These are phyloP conservation scores for Agrocybe chaxingu DNA, from an alignment of 768 basidiomycete genomes.

Conservation along the genomic window DNA sequence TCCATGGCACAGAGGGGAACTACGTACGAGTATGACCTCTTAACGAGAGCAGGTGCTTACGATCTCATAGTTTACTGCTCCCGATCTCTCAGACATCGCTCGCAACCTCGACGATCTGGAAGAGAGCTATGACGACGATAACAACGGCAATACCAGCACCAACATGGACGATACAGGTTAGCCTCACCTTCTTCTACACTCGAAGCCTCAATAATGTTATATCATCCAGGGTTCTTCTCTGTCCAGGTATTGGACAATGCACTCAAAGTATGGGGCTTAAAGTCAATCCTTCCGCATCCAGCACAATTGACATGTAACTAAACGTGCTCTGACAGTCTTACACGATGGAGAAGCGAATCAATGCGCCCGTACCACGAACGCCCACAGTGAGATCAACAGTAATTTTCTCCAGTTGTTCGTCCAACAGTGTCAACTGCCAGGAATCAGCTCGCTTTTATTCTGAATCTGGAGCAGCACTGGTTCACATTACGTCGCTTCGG, in stretches of 20 bases:
- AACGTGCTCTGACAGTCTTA: slow-evolving; percentile 46
- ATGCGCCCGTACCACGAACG: slow-evolving; percentile 73
- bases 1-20: slow-evolving; percentile 33
- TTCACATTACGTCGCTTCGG: slow-evolving; percentile 85
- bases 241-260: slow-evolving; percentile 87
- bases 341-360: slow-evolving; percentile 80
- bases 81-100: slow-evolving; percentile 77
- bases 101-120: slow-evolving; percentile 66
- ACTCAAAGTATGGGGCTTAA: slow-evolving; percentile 79
- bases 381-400: slow-evolving; percentile 61
- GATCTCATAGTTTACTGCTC: slow-evolving; percentile 61
- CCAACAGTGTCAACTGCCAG: slow-evolving; percentile 31
- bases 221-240: slow-evolving; percentile 77
- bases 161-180: slow-evolving; percentile 94
- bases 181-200: neutral
- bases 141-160: slow-evolving; percentile 44
- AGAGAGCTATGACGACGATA: slow-evolving; percentile 48
- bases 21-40: slow-evolving; percentile 24
- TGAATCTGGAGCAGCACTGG: slow-evolving; percentile 89
- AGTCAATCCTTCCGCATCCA: slow-evolving; percentile 37
- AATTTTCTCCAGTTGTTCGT: slow-evolving; percentile 8
- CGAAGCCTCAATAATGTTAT: neutral
- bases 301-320: neutral
- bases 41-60: slow-evolving; percentile 3
- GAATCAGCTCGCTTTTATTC: slow-evolving; percentile 80